A percentile compares a stretch with the other conserved stretches of the same genome.
phyloP scores from a whole-genome alignment of 2,329 filamentous ascomycete genomes.

The Colletotrichum trifolii region DNA sequence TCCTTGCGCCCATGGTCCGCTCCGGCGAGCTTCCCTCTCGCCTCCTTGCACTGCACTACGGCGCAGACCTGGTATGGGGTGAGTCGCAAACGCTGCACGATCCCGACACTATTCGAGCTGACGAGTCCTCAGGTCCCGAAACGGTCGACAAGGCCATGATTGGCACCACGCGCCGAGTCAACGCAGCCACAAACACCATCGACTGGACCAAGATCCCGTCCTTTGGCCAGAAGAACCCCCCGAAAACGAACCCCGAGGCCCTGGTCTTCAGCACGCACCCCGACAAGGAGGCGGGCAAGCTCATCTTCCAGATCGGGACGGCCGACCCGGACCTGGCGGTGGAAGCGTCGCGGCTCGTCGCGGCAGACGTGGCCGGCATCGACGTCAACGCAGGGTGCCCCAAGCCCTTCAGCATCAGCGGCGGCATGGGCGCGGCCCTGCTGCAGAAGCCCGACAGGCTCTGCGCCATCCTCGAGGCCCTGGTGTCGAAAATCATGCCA shows the following conservation, averaged over 20 bases:
- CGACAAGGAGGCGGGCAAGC: constrained; percentile 74
- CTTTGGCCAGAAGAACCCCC: constrained; percentile 70
- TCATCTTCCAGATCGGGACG: constrained; percentile 95
- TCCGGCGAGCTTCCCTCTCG: constrained; percentile 95
- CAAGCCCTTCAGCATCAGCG: constrained; percentile 92
- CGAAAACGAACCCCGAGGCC: constrained; percentile 67
- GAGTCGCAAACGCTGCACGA: constrained; percentile 42
- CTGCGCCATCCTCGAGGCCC: constrained; percentile 81
- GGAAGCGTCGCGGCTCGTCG: constrained; percentile 84
- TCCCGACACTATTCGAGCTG: constrained; percentile 5
- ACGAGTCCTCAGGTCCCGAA: constrained; percentile 75
- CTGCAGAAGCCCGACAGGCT: constrained; percentile 87
- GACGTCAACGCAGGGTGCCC: constrained; percentile 99
- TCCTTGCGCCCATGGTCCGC: constrained; percentile 97
- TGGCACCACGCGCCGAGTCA: constrained; percentile 81
- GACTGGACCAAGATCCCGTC: constrained; percentile 86
- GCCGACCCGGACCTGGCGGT: constrained; percentile 86
- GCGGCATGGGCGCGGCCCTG: constrained; percentile 95
- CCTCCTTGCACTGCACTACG: constrained; percentile 90
- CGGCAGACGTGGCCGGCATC: constrained; percentile 89
- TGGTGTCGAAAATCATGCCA: constrained; percentile 81
- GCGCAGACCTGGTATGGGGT: constrained; percentile 97
- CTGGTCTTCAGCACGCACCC: constrained; percentile 89
- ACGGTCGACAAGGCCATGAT: constrained; percentile 94
- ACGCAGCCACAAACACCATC: constrained; percentile 80